These are phyloP conservation scores for Cladosporium sphaerospermum DNA, from an alignment of 2,329 filamentous ascomycete species.

Conservation along the genomic window DNA sequence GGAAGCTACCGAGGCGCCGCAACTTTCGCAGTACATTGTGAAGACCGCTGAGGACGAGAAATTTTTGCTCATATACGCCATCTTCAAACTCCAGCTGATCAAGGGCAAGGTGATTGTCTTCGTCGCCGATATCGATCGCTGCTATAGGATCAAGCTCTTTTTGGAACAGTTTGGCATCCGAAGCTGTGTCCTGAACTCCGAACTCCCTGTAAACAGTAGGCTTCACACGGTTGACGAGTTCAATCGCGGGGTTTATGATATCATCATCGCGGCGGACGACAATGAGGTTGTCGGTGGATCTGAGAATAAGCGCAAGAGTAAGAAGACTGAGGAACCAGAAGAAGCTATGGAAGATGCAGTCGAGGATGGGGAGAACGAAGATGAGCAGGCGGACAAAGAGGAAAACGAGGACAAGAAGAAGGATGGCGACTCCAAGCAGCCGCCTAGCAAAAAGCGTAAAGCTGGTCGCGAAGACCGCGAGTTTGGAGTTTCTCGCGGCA, in stretches of 20 bases:
- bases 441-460: conserved; percentile 34
- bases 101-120: conserved; percentile 87
- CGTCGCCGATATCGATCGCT: conserved; percentile 79
- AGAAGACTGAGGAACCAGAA: conserved; percentile 16
- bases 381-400: conserved; percentile 19
- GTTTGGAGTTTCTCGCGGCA: conserved; percentile 90
- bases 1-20: conserved; percentile 50
- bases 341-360: conserved; percentile 24
- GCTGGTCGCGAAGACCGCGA: conserved; percentile 71
- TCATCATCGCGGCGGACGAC: conserved; percentile 93
- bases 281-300: conserved; percentile 72
- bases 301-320: conserved; percentile 32
- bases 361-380: conserved; percentile 27
- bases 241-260: conserved; percentile 94
- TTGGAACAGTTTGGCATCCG: conserved; percentile 95
- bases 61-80: conserved; percentile 84
- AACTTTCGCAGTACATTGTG: conserved; percentile 80
- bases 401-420: conserved; percentile 31
- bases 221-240: conserved; percentile 96
- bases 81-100: conserved; percentile 90
- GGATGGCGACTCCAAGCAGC: conserved; percentile 30
- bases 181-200: conserved; percentile 88
- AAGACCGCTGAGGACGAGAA: conserved; percentile 97
- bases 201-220: conserved; percentile 85
- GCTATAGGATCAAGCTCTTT: conserved; percentile 89